Conservation (phyloP, 192 early-diverging fungal species). For the Chytriomyces sp. region DNA sequence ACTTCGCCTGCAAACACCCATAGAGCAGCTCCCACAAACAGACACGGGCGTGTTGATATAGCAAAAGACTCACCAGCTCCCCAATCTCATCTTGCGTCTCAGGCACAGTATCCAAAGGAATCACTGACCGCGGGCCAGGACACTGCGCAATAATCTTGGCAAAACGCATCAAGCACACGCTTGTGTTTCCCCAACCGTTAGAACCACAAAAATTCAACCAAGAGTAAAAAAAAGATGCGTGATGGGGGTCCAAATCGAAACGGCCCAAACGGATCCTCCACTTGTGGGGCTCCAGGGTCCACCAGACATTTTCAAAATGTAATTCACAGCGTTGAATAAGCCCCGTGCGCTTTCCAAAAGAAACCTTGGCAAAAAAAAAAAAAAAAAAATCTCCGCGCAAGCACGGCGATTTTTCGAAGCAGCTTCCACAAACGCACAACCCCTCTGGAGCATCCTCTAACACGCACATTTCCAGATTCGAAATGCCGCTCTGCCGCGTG, state of each 20-base stretch:
- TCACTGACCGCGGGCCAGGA: not conserved
- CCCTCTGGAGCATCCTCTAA: not conserved
- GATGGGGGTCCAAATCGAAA: not conserved
- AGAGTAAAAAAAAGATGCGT: constrained; percentile 5
- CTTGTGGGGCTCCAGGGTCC: not conserved
- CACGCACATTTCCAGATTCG: constrained; percentile 17
- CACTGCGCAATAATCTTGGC: not conserved
- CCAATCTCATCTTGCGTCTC: constrained; percentile 5
- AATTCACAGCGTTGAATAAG: not conserved
- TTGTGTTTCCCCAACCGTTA: constrained; percentile 4
- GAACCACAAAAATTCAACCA: constrained; percentile 22
- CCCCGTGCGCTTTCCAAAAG: not conserved
- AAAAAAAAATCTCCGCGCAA: too few relatives aligned
- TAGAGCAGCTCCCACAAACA: too few relatives aligned
- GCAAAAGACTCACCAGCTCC: too few relatives aligned
- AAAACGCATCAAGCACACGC: constrained; percentile 5
- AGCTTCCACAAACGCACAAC: not conserved
- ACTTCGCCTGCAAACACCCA: too few relatives aligned
- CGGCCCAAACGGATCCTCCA: not conserved
- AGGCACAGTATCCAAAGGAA: constrained; percentile 24
- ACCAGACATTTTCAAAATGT: not conserved
- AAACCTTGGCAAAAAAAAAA: not conserved
- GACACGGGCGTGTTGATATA: too few relatives aligned
- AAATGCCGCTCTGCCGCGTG: constrained; percentile 10
- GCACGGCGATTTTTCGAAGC: not conserved